Evolutionary conservation across 306 rosid genomes (phyloP), one percentile per base, ranked within the genome.

Genomic region (Hylodesmum podocarpum): DNA sequence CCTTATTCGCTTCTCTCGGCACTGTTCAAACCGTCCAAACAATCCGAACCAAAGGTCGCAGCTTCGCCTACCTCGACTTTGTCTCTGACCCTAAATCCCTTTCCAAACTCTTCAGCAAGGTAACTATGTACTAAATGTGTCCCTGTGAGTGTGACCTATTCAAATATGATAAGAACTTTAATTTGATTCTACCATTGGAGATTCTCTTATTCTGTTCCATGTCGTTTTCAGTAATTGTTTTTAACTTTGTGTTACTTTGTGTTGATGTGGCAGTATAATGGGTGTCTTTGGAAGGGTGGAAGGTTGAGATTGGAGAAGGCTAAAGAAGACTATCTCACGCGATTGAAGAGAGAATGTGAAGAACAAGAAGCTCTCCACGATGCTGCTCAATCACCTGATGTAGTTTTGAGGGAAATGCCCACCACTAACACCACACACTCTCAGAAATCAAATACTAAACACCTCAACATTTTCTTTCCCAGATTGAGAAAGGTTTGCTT

Each of bases 241-340:
- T 4, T 1, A 36, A 24, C 5, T 8, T 31, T 22, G 1, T 2
- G 50, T 8, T 15, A 0, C 28, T 21, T 2, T 14, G 2, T 40
- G 36, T 37, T 24, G 12, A 28, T 33, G 27, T 29, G 37, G 59
- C 91, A 91, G 98, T 94, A 94, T 54, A 94, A 90, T 87, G 98
- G 98, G 63, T 94, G 98, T 78, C 84, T 80, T 25, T 92, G 98
- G 98, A 92, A 94, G 79, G 97, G 98, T 65, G 96, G 95, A 39
- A 92, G 78, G 78, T 73, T 94, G 11, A 92, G 46, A 77, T 96
- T 94, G 54, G 95, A 92, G 84, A 94, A 88, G 72, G 98, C 98
- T 15, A 94, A 84, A 83, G 93, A 90, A 39, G 85, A 92, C 73
- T 94, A 92, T 82, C 85, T 87, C 25, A 73, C 22, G 13, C 92